Evolutionary conservation across 164 flowering plant genomes (phyloP).

Genomic region (Nelumbo lutea): DNA sequence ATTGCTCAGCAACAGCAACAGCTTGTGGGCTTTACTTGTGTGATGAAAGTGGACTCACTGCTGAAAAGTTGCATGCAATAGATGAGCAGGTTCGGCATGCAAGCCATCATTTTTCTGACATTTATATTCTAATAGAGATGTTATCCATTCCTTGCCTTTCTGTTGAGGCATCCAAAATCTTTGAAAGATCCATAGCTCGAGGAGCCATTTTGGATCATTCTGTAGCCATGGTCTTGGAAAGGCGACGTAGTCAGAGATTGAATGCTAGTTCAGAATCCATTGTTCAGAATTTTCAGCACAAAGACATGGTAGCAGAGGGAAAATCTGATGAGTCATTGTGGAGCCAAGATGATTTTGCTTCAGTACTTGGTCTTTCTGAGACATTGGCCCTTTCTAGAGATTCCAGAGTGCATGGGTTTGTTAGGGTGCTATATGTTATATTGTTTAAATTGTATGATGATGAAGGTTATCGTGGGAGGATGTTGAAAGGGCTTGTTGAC

Average conservation of each 20-base stretch:
- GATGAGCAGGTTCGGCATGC: slow-evolving; percentile 43
- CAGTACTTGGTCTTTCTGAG: slow-evolving; percentile 86
- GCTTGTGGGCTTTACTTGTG: slow-evolving; percentile 40
- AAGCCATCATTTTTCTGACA: slow-evolving; percentile 65
- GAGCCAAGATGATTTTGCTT: slow-evolving; percentile 65
- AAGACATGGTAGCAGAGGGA: slow-evolving; percentile 40
- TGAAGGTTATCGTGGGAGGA: slow-evolving; percentile 61
- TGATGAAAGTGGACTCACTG: slow-evolving; percentile 47
- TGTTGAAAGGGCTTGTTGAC: slow-evolving; percentile 88
- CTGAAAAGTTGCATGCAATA: slow-evolving; percentile 34
- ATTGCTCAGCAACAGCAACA: slow-evolving; percentile 23
- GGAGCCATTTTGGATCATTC: slow-evolving; percentile 65
- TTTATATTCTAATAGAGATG: slow-evolving; percentile 78
- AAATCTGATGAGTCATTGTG: slow-evolving; percentile 43
- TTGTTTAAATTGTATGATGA: slow-evolving; percentile 74
- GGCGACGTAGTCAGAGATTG: slow-evolving; percentile 56
- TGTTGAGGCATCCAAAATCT: slow-evolving; percentile 78
- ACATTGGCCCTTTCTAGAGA: slow-evolving; percentile 72
- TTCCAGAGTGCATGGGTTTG: slow-evolving; percentile 64
- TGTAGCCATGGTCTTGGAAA: slow-evolving; percentile 79
- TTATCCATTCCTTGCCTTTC: slow-evolving; percentile 78
- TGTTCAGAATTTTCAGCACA: slow-evolving; percentile 44
- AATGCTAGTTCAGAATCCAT: slow-evolving; percentile 32
- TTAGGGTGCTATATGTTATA: slow-evolving; percentile 68
- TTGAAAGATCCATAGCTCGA: slow-evolving; percentile 85